Conservation (phyloP, 139 green algal genomes). For the Zygnema circumcarinatum region DNA sequence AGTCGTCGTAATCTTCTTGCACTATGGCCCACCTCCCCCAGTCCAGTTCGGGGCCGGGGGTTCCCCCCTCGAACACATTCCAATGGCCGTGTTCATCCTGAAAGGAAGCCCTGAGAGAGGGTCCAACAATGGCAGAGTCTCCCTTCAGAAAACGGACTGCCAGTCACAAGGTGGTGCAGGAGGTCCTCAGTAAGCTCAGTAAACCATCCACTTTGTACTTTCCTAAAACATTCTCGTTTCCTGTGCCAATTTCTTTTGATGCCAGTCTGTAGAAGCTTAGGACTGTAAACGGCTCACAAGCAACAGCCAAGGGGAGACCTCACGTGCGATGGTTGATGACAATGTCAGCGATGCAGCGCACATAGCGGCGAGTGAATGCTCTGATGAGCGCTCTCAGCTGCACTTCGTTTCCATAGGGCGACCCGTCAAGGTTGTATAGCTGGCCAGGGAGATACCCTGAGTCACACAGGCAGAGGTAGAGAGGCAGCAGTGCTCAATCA, state of each 20-base stretch:
- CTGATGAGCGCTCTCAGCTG: slow-evolving; percentile 56
- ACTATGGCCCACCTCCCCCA: slow-evolving; percentile 86
- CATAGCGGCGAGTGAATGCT: slow-evolving; percentile 33
- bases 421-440: slow-evolving; percentile 69
- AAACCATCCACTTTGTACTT: no score
- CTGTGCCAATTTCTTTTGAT: no score
- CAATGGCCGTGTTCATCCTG: slow-evolving; percentile 60
- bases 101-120: neutral
- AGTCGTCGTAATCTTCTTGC: slow-evolving; percentile 75
- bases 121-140: no score
- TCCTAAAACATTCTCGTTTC: no score
- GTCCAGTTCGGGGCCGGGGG: slow-evolving; percentile 65
- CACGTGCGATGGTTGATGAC: slow-evolving; percentile 73
- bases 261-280: no score
- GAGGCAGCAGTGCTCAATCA: no score
- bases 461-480: no score
- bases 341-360: slow-evolving; percentile 66
- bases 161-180: no score
- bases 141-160: no score
- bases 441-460: slow-evolving; percentile 64
- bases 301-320: no score
- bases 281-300: no score
- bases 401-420: slow-evolving; percentile 60
- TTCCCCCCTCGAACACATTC: slow-evolving; percentile 60
- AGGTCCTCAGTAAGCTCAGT: slow-evolving; percentile 69